A percentile compares a stretch with the other conserved stretches of the same genome.
phyloP scores from a whole-genome alignment of 1,284 basidiomycete species.

The Fomitopsis pinicola region DNA sequence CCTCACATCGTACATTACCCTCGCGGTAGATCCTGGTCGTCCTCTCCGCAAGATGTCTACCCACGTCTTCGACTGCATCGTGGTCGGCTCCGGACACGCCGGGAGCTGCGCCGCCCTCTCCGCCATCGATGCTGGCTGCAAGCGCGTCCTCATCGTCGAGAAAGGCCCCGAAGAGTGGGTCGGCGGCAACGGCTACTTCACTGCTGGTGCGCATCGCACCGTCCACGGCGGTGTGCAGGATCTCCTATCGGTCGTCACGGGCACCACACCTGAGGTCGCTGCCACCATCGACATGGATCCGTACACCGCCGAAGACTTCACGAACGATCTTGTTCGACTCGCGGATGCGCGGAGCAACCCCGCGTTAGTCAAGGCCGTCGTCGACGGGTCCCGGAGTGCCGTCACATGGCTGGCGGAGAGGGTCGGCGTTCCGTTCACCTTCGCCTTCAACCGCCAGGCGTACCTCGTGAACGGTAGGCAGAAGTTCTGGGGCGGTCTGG shows the following conservation, averaged over 20 bases:
- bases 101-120: conserved; percentile 62
- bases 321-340: conserved; percentile 56
- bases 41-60: neutral
- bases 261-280: conserved; percentile 39
- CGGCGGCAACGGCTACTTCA: conserved; percentile 70
- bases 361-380: conserved; percentile 45
- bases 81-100: conserved; percentile 67
- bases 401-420: conserved; percentile 50
- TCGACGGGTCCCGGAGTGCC: conserved; percentile 50
- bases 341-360: conserved; percentile 44
- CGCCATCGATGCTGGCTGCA: conserved; percentile 54
- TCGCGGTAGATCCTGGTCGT: too few relatives aligned
- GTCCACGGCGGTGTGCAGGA: conserved; percentile 55
- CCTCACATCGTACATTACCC: neutral
- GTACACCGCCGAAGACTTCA: conserved; percentile 52
- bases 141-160: conserved; percentile 57
- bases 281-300: conserved; percentile 52
- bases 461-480: conserved; percentile 58
- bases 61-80: conserved; percentile 45
- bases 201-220: conserved; percentile 61
- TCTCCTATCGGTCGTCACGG: conserved; percentile 49
- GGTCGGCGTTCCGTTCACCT: conserved; percentile 49
- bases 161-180: conserved; percentile 61
- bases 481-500: conserved; percentile 68
- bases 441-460: conserved; percentile 63